phyloP scores from a whole-genome alignment of 2,329 filamentous ascomycete species.

The Colletotrichum chrysophilum region DNA sequence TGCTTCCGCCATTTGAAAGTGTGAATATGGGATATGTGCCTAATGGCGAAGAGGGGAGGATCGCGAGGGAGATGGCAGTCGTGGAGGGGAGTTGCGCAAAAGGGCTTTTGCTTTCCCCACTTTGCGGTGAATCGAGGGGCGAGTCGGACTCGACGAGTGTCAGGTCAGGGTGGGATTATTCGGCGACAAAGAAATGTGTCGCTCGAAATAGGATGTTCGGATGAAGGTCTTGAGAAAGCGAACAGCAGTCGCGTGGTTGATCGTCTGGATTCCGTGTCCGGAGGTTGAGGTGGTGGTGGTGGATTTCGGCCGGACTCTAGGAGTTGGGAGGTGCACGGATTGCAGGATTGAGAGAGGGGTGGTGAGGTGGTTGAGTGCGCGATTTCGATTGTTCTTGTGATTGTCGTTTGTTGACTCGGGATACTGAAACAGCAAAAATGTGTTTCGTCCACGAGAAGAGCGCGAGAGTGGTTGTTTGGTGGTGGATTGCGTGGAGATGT shows the following conservation, averaged over 20 bases:
- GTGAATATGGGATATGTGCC: conserved; percentile 5
- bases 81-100: conserved; percentile 11
- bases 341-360: neutral
- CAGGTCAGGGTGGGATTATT: neutral
- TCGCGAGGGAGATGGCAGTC: neutral
- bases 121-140: conserved; percentile 15
- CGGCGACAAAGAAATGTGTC: neutral
- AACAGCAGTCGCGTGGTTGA: neutral
- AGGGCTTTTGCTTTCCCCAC: conserved; percentile 20
- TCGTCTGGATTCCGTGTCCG: conserved; percentile 4
- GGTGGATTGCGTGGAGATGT: neutral
- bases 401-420: conserved; percentile 11
- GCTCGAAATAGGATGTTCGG: neutral
- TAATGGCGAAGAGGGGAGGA: neutral
- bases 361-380: neutral
- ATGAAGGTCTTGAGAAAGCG: neutral
- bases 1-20: conserved; percentile 45
- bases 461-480: conserved; percentile 8
- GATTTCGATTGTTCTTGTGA: neutral
- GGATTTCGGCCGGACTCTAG: neutral
- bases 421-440: conserved; percentile 18
- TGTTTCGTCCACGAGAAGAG: conserved; percentile 21
- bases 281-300: neutral
- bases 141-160: conserved; percentile 7
- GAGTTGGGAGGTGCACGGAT: neutral